A percentile compares a stretch with the other conserved stretches of the same genome.
Conservation (phyloP, 257 asterid species). For the Echium plantagineum region DNA sequence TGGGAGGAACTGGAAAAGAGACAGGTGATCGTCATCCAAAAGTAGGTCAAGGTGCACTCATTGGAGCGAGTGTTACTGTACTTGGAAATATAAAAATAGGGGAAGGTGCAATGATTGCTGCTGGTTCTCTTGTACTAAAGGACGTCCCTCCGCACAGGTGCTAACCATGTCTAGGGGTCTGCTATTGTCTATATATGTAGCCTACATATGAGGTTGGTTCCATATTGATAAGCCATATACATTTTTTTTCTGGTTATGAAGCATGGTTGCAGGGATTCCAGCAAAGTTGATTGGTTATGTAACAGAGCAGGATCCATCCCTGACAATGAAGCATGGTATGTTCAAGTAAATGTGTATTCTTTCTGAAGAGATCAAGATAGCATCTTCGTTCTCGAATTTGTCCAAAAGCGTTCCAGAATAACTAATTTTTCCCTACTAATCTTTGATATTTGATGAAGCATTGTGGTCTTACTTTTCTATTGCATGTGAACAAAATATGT, state of each 20-base stretch:
- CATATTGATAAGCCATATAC: neutral
- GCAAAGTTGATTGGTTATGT: slow-evolving; percentile 38
- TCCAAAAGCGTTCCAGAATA: no score
- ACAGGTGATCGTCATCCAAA: slow-evolving; percentile 76
- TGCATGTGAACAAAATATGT: neutral
- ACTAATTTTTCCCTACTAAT: no score
- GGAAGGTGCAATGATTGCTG: slow-evolving; percentile 50
- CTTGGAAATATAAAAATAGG: slow-evolving; percentile 59
- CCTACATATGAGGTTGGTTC: neutral
- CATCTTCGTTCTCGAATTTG: neutral
- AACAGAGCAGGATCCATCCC: slow-evolving; percentile 37
- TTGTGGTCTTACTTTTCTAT: no score
- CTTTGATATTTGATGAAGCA: no score
- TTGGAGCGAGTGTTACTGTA: slow-evolving; percentile 66
- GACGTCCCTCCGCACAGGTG: slow-evolving; percentile 33
- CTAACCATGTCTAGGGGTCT: neutral
- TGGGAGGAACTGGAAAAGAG: slow-evolving; percentile 80
- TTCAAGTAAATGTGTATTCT: neutral
- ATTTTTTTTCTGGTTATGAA: slow-evolving; percentile 14
- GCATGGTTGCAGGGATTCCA: slow-evolving; percentile 43
- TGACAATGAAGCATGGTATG: slow-evolving; percentile 39
- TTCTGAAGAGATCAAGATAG: neutral
- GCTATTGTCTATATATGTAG: neutral
- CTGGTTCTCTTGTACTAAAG: slow-evolving; percentile 62
- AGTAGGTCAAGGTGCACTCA: slow-evolving; percentile 64